Conservation (phyloP, 352 stramenopile genomes). For the Globisporangium recalcitrans region DNA sequence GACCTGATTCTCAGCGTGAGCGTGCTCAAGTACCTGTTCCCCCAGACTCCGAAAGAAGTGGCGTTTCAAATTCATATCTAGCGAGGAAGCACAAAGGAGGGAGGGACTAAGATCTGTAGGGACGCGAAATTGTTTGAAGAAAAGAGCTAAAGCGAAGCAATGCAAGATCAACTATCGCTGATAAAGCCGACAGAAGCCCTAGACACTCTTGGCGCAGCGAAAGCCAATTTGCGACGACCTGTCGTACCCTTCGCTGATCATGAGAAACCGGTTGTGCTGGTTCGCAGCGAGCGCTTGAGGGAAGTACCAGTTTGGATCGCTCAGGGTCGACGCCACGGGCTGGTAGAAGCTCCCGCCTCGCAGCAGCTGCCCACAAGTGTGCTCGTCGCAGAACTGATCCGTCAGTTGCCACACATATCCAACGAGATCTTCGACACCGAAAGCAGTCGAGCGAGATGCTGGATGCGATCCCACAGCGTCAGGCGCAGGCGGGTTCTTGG, state of each 20-base stretch:
- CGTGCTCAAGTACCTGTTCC: slow-evolving; percentile 77
- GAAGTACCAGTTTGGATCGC: slow-evolving; percentile 86
- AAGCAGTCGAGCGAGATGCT: slow-evolving; percentile 33
- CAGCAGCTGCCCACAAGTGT: slow-evolving; percentile 76
- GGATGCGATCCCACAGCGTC: slow-evolving; percentile 49
- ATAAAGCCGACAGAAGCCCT: background rate
- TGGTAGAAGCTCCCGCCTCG: slow-evolving; percentile 73
- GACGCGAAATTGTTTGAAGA: background rate
- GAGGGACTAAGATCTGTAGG: background rate
- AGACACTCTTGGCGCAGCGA: slow-evolving; percentile 47
- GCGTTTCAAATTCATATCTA: slow-evolving; percentile 37
- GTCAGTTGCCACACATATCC: slow-evolving; percentile 87
- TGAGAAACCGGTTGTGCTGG: slow-evolving; percentile 76
- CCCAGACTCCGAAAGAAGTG: slow-evolving; percentile 68
- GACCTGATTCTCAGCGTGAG: slow-evolving; percentile 74
- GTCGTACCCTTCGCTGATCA: slow-evolving; percentile 69
- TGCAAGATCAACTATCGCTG: background rate
- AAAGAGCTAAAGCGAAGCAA: background rate
- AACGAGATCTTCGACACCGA: slow-evolving; percentile 69
- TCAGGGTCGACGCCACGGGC: slow-evolving; percentile 56
- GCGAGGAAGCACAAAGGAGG: background rate
- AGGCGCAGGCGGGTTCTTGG: slow-evolving; percentile 35
- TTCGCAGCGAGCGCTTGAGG: slow-evolving; percentile 50
- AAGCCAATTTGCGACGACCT: slow-evolving; percentile 71
- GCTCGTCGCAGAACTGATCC: slow-evolving; percentile 72